phyloP scores from a whole-genome alignment of 768 basidiomycete genomes.

The Podaxis sp. region DNA sequence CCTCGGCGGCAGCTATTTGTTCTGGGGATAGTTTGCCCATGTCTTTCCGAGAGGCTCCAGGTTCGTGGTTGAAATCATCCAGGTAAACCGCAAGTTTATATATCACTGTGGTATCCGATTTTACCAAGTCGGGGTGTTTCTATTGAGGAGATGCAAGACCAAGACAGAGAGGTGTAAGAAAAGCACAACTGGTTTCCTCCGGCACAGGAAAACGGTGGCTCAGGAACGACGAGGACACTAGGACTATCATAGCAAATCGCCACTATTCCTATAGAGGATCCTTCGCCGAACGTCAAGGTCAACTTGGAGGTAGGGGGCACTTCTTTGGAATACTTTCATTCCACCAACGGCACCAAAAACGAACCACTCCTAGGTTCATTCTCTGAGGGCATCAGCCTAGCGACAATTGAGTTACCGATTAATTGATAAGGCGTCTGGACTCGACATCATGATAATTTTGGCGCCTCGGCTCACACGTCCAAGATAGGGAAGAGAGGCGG shows the following conservation, averaged over 20 bases:
- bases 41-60: too few species aligned
- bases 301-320: not conserved
- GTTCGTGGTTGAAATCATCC: not conserved
- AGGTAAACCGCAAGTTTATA: not conserved
- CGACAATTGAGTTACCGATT: not conserved
- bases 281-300: not conserved
- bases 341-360: not conserved
- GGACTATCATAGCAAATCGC: not conserved
- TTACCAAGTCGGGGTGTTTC: not conserved
- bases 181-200: not conserved
- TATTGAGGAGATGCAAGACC: not conserved
- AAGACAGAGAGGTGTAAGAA: not conserved
- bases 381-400: not conserved
- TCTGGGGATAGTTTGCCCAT: not conserved
- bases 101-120: not conserved
- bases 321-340: not conserved
- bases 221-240: not conserved
- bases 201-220: not conserved
- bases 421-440: not conserved
- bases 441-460: not conserved
- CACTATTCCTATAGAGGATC: not conserved
- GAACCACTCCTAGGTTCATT: not conserved
- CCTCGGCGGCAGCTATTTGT: not conserved
- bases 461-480: not conserved
- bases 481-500: not conserved